Evolutionary conservation across 352 stramenopile genomes (phyloP), one percentile per base, ranked within the genome.

Genomic region (Plasmopara halstedii): DNA sequence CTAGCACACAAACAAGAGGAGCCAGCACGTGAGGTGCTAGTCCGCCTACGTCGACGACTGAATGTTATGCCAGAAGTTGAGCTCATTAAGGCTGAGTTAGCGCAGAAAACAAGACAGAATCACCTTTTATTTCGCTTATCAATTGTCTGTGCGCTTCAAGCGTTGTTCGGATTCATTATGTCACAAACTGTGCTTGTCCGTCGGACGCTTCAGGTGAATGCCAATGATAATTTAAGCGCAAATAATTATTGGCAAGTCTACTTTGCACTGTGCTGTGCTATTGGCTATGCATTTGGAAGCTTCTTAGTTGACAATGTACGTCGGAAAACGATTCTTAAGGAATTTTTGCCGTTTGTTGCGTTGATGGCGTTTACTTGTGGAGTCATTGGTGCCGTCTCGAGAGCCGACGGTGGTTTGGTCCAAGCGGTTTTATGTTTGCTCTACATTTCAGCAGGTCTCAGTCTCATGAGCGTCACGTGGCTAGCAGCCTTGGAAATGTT

Each of bases 261-360:
- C 34, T 85, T 76, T 40, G 59, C 60, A 2, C 35, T 83, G 20
- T 79, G 64, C 43, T 67, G 29, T 1, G 61, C 66, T 4, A 51
- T 68, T 2, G 82, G 82, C 22, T 62, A 83, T 8, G 63, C 58
- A 26, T 87, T 91, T 31, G 80, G 79, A 31, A 81, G 82, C 46
- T 86, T 90, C 42, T 62, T 87, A 26, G 70, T 91, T 37, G 82
- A 90, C 53, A 87, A 83, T 29, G 77, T 94, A 42, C 73, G 80
- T n/a, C 76, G 82, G 40, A 91, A 94, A 60, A 94, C 82, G 14
- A 85, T 94, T n/a, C 49, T 94, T 34, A 94, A 94, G 53, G 82
- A 94, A 46, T 87, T 91, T 22, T 42, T 91, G 46, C 79, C 79
- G 22, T 86, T 89, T 39, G 60, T 88, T 18, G 55, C 72, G 19